phyloP scores from a whole-genome alignment of 2,329 filamentous ascomycete genomes.

The Botrytis pseudocinerea region DNA sequence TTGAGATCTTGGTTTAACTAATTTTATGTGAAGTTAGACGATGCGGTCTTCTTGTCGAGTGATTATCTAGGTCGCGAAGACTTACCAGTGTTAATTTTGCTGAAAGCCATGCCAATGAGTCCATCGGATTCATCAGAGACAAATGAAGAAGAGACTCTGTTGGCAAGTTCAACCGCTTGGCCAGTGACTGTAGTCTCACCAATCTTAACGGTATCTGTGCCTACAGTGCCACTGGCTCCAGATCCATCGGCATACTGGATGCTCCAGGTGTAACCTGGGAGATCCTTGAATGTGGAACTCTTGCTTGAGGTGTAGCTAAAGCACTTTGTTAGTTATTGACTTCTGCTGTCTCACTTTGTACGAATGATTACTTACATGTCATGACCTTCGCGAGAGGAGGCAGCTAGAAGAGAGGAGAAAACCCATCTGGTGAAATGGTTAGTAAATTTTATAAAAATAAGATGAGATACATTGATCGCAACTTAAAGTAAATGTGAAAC shows the following conservation, averaged over 20 bases:
- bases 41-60: neutral
- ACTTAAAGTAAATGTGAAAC: neutral
- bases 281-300: conserved; percentile 34
- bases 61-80: neutral
- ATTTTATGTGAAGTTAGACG: neutral
- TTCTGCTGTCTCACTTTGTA: neutral
- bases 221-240: conserved; percentile 40
- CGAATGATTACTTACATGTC: conserved; percentile 3
- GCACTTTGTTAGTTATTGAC: conserved; percentile 26
- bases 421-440: conserved; percentile 32
- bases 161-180: conserved; percentile 41
- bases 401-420: conserved; percentile 36
- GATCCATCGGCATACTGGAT: conserved; percentile 43
- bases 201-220: conserved; percentile 41
- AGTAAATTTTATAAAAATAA: neutral
- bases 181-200: conserved; percentile 38
- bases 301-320: conserved; percentile 33
- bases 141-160: conserved; percentile 38
- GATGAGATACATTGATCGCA: neutral
- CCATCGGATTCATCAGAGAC: conserved; percentile 49
- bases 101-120: conserved; percentile 59
- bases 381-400: conserved; percentile 22
- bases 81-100: conserved; percentile 38
- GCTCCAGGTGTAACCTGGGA: conserved; percentile 37
- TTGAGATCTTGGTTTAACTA: conserved; percentile 34